Percentiles rank a stretch among this genome's conserved stretches.
These are phyloP conservation scores for Exophiala sideris DNA, from an alignment of 2,329 filamentous ascomycete genomes.

Conservation along the genomic window DNA sequence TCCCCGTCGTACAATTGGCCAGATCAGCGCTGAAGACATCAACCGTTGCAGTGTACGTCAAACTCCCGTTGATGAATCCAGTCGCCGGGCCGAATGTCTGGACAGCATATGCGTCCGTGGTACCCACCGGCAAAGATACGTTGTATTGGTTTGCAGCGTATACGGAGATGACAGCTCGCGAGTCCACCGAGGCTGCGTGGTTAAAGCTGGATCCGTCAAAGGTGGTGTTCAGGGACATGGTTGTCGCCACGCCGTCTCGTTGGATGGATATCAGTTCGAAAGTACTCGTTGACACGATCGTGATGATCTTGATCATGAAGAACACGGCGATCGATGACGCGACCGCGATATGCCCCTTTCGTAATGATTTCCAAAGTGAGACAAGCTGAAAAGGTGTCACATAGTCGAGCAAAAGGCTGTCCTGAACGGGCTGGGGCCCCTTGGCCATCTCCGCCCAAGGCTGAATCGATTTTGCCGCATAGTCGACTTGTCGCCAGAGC, in stretches of 20 bases:
- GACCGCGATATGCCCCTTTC: conserved; percentile 15
- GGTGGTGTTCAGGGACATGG: conserved; percentile 16
- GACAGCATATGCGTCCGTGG: conserved; percentile 8
- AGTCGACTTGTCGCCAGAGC: conserved; percentile 24
- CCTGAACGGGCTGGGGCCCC: conserved; percentile 16
- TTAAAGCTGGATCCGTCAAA: conserved; percentile 18
- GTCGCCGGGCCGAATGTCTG: conserved; percentile 13
- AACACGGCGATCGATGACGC: conserved; percentile 16
- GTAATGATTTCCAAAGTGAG: conserved; percentile 18
- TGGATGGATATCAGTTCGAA: conserved; percentile 16
- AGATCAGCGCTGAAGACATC: conserved; percentile 20
- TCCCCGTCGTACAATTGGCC: conserved; percentile 15
- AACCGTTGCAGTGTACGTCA: conserved; percentile 18
- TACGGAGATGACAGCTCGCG: conserved; percentile 16
- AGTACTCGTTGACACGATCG: conserved; percentile 19
- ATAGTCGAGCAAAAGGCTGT: conserved; percentile 24
- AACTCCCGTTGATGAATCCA: conserved; percentile 15
- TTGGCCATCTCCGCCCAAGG: conserved; percentile 24
- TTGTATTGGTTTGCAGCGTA: conserved; percentile 17
- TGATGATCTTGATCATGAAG: conserved; percentile 21
- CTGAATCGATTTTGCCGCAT: conserved; percentile 23
- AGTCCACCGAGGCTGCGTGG: conserved; percentile 12
- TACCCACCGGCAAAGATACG: conserved; percentile 17
- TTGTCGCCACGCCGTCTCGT: conserved; percentile 2
- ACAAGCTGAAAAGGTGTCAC: conserved; percentile 19